These are phyloP conservation scores for Dionaea muscipula DNA, from an alignment of 179 eudicot species.

Conservation along the genomic window DNA sequence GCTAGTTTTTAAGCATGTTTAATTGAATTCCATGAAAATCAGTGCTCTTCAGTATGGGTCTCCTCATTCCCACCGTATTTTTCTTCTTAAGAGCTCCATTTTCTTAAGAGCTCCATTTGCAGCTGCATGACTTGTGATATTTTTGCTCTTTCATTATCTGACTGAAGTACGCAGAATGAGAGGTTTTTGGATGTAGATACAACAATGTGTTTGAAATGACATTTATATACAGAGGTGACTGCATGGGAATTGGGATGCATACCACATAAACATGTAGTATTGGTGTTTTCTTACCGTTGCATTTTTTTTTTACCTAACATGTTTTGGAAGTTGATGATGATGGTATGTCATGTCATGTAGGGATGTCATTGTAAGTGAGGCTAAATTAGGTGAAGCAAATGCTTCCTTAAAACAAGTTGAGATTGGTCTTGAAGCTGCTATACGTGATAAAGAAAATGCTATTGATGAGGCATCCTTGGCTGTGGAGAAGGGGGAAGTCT, in stretches of 20 bases:
- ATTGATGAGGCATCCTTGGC: slow-evolving; percentile 53
- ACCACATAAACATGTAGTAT: not conserved
- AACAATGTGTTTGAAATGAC: too few relatives aligned
- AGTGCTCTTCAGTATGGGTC: too few relatives aligned
- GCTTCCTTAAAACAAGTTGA: slow-evolving; percentile 52
- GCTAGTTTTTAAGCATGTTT: too few relatives aligned
- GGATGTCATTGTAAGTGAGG: slow-evolving; percentile 72
- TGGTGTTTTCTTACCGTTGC: not conserved
- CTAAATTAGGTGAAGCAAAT: slow-evolving; percentile 60
- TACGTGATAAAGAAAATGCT: slow-evolving; percentile 51
- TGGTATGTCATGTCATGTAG: slow-evolving; percentile 25
- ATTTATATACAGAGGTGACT: too few relatives aligned
- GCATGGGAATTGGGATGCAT: not conserved
- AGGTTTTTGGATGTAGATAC: too few relatives aligned
- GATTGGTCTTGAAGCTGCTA: slow-evolving; percentile 52
- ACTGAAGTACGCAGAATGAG: too few relatives aligned
- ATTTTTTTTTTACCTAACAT: not conserved
- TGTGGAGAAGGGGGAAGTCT: slow-evolving; percentile 40
- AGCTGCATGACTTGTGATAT: too few relatives aligned
- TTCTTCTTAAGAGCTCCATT: too few relatives aligned
- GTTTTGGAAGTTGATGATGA: slow-evolving; percentile 1
- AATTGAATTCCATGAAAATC: too few relatives aligned
- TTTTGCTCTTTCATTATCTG: too few relatives aligned
- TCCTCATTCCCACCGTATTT: too few relatives aligned
- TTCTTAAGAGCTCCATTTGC: too few relatives aligned